phyloP scores from a whole-genome alignment of 1,139 yeast species.

The Kodamaea anthophila region DNA sequence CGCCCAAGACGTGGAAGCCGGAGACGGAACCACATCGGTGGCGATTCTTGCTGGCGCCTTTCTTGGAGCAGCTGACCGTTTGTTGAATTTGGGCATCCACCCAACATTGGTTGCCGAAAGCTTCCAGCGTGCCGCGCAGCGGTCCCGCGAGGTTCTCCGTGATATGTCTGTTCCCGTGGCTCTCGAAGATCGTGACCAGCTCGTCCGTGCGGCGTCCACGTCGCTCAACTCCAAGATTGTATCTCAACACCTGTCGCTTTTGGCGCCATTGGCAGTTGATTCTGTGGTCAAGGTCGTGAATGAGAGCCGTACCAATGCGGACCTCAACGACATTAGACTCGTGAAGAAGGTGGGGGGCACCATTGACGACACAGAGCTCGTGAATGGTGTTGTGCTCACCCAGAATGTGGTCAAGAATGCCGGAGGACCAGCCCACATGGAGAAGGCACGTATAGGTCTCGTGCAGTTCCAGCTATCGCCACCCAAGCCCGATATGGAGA shows the following conservation, averaged over 20 bases:
- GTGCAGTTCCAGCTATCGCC: slow-evolving; percentile 96
- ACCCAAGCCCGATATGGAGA: slow-evolving; percentile 98
- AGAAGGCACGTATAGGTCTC: slow-evolving; percentile 87
- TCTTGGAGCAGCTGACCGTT: slow-evolving; percentile 88
- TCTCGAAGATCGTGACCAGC: slow-evolving; percentile 69
- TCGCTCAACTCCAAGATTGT: slow-evolving; percentile 93
- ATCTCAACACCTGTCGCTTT: slow-evolving; percentile 75
- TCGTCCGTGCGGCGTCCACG: slow-evolving; percentile 89
- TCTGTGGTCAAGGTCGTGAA: slow-evolving; percentile 77
- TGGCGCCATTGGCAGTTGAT: slow-evolving; percentile 94
- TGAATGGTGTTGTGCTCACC: slow-evolving; percentile 89
- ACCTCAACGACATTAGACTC: slow-evolving; percentile 78
- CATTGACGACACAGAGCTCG: slow-evolving; percentile 89
- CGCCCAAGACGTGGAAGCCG: slow-evolving; percentile 97
- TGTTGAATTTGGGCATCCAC: slow-evolving; percentile 86
- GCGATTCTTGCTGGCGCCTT: slow-evolving; percentile 93
- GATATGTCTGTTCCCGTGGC: slow-evolving; percentile 81
- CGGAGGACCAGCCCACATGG: slow-evolving; percentile 94
- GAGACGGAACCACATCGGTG: slow-evolving; percentile 97
- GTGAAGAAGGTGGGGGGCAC: slow-evolving; percentile 96
- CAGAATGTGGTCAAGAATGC: slow-evolving; percentile 86
- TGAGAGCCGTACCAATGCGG: slow-evolving; percentile 60
- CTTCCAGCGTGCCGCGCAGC: slow-evolving; percentile 85
- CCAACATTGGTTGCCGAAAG: slow-evolving; percentile 94
- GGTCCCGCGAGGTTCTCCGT: slow-evolving; percentile 78